A percentile compares a stretch with the other conserved stretches of the same genome.
These are phyloP conservation scores for Lentithecium fluviatile DNA, from an alignment of 495 filamentous ascomycete genomes.

Conservation along the genomic window DNA sequence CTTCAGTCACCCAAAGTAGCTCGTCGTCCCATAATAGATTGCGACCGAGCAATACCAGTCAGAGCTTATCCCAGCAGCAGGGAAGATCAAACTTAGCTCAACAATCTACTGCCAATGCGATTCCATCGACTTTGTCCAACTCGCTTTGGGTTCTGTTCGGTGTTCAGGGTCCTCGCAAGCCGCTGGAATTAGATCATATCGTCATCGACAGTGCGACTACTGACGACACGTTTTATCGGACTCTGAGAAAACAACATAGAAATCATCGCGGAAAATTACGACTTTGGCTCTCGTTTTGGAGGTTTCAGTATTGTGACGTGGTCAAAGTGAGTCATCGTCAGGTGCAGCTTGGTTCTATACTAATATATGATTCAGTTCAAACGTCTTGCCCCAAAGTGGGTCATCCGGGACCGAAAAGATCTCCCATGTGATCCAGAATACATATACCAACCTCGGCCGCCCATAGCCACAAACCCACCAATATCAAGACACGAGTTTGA, in stretches of 20 bases:
- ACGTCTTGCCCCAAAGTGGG: not conserved
- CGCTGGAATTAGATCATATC: not conserved
- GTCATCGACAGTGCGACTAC: not conserved
- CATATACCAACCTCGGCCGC: not conserved
- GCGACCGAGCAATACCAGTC: not conserved
- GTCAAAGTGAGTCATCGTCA: not conserved
- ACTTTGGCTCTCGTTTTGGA: constrained; percentile 3
- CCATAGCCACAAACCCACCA: constrained; percentile 3
- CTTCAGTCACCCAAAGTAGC: no score
- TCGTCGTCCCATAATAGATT: no score
- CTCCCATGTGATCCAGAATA: not conserved
- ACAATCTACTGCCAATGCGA: no score
- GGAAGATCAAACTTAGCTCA: no score
- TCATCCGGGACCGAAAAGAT: not conserved
- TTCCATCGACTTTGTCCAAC: no score
- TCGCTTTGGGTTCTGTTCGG: not conserved
- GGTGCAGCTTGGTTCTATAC: not conserved
- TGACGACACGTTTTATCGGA: not conserved
- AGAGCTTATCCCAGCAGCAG: no score
- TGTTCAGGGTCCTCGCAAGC: not conserved
- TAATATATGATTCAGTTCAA: not conserved
- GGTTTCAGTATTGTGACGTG: not conserved
- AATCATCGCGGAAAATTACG: not conserved
- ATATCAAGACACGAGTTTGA: constrained; percentile 1
- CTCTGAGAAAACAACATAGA: not conserved